Conservation (phyloP, 805 yeast species). For the Candida berthetii region DNA sequence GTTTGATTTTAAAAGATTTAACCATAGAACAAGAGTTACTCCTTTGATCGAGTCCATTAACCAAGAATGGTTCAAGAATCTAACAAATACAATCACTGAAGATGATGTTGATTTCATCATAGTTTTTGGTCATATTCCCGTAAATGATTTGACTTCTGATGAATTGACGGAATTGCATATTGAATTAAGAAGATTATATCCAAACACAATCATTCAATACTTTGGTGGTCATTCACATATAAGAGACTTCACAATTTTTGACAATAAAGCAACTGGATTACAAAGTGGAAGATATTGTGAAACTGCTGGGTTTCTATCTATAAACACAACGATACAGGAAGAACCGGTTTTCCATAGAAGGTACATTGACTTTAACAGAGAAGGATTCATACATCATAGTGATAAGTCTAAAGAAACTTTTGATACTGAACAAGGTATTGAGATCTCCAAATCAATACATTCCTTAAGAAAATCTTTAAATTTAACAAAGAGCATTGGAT, state of each 20-base stretch:
- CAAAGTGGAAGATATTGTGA: conserved; percentile 94
- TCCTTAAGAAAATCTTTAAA: conserved; percentile 39
- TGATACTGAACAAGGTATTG: conserved; percentile 49
- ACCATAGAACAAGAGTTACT: conserved; percentile 56
- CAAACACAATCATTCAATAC: conserved; percentile 65
- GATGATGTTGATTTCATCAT: conserved; percentile 57
- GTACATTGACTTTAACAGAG: conserved; percentile 77
- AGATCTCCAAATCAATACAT: conserved; percentile 38
- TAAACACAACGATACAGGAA: conserved; percentile 31
- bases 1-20: conserved; percentile 65
- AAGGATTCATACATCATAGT: conserved; percentile 66
- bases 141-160: conserved; percentile 28
- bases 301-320: conserved; percentile 83
- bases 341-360: conserved; percentile 39
- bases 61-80: conserved; percentile 60
- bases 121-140: conserved; percentile 77
- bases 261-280: conserved; percentile 63
- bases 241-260: conserved; percentile 72
- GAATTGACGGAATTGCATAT: conserved; percentile 30
- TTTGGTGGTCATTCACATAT: conserved; percentile 95
- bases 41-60: conserved; percentile 48
- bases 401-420: conserved; percentile 25
- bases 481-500: conserved; percentile 53
- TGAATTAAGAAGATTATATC: conserved; percentile 50
- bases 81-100: conserved; percentile 26